phyloP scores from a whole-genome alignment of 768 basidiomycete genomes.

The Tephrocybe sp. region DNA sequence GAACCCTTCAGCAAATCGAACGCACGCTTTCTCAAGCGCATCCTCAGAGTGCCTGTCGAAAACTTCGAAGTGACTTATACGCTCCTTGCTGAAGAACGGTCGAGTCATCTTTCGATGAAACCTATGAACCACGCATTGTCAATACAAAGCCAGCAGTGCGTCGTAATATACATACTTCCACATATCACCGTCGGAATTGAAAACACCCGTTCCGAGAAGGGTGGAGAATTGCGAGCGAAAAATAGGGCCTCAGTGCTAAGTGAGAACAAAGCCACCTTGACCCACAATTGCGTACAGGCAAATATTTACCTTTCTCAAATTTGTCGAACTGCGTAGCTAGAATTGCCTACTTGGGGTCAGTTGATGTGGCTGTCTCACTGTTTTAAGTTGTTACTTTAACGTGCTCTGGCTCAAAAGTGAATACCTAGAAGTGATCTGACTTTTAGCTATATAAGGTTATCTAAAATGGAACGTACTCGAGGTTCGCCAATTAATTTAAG shows the following conservation, averaged over 20 bases:
- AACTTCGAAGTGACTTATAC: constrained; percentile 61
- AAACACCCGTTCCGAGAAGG: constrained; percentile 56
- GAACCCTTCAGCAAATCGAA: constrained; percentile 42
- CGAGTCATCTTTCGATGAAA: constrained; percentile 69
- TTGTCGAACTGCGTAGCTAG: constrained; percentile 47
- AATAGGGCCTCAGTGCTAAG: constrained; percentile 20
- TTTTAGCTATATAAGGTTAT: not conserved
- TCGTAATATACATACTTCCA: constrained; percentile 60
- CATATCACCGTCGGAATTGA: constrained; percentile 62
- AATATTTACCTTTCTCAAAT: constrained; percentile 40
- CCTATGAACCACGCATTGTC: constrained; percentile 26
- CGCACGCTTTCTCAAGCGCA: constrained; percentile 42
- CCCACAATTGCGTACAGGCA: not conserved
- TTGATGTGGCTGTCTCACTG: not conserved
- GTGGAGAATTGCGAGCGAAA: constrained; percentile 28
- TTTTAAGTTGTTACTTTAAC: constrained; percentile 30
- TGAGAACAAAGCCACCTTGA: not conserved
- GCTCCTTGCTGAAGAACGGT: constrained; percentile 66
- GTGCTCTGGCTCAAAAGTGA: constrained; percentile 46
- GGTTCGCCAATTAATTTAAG: constrained; percentile 28
- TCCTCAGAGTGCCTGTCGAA: constrained; percentile 53
- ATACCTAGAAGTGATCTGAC: constrained; percentile 25
- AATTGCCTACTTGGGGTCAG: constrained; percentile 22
- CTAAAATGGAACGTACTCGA: constrained; percentile 21
- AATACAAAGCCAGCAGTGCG: not conserved